phyloP scores from a whole-genome alignment of 2,329 filamentous ascomycete species.

The Stemphylium vesicarium region DNA sequence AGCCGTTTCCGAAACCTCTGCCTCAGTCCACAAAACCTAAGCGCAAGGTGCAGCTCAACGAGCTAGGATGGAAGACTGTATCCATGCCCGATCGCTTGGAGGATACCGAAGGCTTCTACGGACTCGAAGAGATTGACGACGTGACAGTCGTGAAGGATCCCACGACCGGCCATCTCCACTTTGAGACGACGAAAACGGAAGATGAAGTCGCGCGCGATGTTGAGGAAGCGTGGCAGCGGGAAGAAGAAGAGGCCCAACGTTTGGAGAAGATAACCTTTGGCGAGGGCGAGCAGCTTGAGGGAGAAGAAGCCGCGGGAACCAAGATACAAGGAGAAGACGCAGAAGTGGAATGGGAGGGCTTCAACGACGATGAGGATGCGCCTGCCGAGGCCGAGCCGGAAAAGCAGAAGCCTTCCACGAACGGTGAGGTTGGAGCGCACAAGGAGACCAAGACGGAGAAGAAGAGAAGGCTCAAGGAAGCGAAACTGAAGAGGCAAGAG shows the following conservation, averaged over 20 bases:
- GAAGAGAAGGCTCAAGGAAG: conserved; percentile 20
- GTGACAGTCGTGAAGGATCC: conserved; percentile 76
- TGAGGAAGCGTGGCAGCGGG: conserved; percentile 27
- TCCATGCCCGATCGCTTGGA: conserved; percentile 76
- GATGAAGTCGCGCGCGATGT: conserved; percentile 33
- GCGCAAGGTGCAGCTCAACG: conserved; percentile 53
- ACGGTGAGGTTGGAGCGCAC: conserved; percentile 11
- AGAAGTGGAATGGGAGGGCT: conserved; percentile 35
- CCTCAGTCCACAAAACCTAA: conserved; percentile 27
- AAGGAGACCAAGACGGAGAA: conserved; percentile 23
- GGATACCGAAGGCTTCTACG: conserved; percentile 93
- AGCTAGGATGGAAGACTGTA: conserved; percentile 69
- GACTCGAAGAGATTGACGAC: conserved; percentile 88
- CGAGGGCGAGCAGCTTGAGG: conserved; percentile 16
- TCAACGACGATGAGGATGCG: conserved; percentile 29
- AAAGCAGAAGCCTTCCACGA: conserved; percentile 44
- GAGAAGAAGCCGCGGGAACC: not conserved
- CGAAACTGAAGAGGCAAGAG: conserved; percentile 29
- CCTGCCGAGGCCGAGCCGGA: not conserved
- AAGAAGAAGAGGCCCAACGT: conserved; percentile 28
- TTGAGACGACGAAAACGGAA: conserved; percentile 42
- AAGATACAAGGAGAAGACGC: conserved; percentile 9
- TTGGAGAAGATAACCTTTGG: conserved; percentile 31
- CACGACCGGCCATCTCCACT: conserved; percentile 58
- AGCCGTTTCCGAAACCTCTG: conserved; percentile 24